Conservation (phyloP, 192 early-diverging fungal species). For the Mortierella alpina region DNA sequence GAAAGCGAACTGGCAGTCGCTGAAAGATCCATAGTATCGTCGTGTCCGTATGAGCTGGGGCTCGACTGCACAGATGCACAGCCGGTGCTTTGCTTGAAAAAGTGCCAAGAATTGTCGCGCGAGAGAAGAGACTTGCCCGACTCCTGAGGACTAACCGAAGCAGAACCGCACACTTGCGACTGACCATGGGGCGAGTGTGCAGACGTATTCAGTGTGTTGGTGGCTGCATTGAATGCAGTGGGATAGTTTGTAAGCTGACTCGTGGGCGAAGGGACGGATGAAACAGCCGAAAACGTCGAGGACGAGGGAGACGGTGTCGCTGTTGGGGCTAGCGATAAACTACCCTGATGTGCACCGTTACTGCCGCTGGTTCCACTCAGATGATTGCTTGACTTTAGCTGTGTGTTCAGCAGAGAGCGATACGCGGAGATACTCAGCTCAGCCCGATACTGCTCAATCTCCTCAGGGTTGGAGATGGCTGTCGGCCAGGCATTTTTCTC, state of each 20-base stretch:
- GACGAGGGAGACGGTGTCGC: not conserved
- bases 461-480: slow-evolving; percentile 28
- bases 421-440: slow-evolving; percentile 48
- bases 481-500: slow-evolving; percentile 37
- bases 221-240: not conserved
- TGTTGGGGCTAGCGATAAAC: slow-evolving; percentile 9
- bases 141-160: slow-evolving; percentile 7
- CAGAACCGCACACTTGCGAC: not conserved
- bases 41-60: slow-evolving; percentile 28
- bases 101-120: slow-evolving; percentile 29
- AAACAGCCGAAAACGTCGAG: slow-evolving; percentile 1
- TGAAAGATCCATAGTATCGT: slow-evolving; percentile 12
- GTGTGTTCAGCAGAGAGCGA: slow-evolving; percentile 42
- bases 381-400: slow-evolving; percentile 27
- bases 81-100: slow-evolving; percentile 33
- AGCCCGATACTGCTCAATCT: slow-evolving; percentile 49
- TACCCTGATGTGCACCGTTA: slow-evolving; percentile 7
- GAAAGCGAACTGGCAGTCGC: slow-evolving; percentile 4
- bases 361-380: slow-evolving; percentile 2
- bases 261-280: slow-evolving; percentile 8
- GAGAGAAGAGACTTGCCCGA: slow-evolving; percentile 5
- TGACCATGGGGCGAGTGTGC: not conserved
- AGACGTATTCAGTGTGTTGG: too few relatives aligned
- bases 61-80: slow-evolving; percentile 25
- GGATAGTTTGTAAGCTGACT: slow-evolving; percentile 1